Evolutionary conservation across 129 eudicot genomes (phyloP).

Genomic region (Flaveria sonorensis): DNA sequence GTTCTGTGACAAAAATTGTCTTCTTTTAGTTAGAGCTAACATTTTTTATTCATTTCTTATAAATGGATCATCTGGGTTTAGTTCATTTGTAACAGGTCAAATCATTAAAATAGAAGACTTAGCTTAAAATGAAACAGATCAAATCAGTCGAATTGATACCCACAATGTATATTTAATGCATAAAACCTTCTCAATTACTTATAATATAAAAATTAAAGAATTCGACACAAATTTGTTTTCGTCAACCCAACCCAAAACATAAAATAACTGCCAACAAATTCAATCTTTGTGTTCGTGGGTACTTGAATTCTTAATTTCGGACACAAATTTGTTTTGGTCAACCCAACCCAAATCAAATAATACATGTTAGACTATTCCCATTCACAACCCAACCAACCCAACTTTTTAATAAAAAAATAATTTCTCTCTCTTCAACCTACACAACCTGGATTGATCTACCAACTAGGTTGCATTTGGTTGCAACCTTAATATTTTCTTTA

Average conservation of each 20-base stretch:
- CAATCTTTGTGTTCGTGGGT: too few species aligned
- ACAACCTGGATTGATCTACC: too few species aligned
- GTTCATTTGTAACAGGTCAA: neutral
- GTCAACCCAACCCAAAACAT: slow-evolving; percentile 6
- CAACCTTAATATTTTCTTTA: too few species aligned
- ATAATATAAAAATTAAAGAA: neutral
- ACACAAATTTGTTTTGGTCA: too few species aligned
- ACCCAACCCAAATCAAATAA: too few species aligned
- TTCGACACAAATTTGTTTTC: neutral
- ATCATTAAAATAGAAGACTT: neutral
- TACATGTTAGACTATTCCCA: too few species aligned
- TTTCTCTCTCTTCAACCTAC: too few species aligned
- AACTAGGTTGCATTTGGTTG: too few species aligned
- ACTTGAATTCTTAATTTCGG: too few species aligned
- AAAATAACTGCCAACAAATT: neutral
- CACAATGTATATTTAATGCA: neutral
- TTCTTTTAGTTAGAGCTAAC: neutral
- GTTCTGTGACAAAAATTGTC: neutral
- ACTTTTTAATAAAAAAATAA: too few species aligned
- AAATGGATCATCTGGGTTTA: neutral
- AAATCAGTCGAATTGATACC: neutral
- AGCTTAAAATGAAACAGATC: neutral
- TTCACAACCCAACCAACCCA: too few species aligned
- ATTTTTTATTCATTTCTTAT: neutral
- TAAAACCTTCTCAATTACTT: neutral